Base-by-base conservation (phyloP, 1,139 yeast genomes). In the Candida frijolesensis region DNA sequence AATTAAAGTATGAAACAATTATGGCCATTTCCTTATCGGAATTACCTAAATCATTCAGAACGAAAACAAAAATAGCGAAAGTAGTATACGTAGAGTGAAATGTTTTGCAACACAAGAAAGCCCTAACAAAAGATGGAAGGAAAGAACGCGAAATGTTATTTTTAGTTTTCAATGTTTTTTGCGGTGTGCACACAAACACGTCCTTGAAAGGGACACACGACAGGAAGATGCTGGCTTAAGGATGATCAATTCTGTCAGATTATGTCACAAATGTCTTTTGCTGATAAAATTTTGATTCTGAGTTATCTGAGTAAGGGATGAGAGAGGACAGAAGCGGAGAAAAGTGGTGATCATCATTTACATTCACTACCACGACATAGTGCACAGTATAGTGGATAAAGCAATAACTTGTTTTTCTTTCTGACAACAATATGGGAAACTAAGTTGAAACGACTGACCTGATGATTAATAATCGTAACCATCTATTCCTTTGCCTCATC, bases 131-230 rank as follows among this genome's bases (percentile, higher is more conserved):
- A 8, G 38, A 30, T 7, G 14, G 34, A 12, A n/a, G 9, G 10
- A 38, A 22, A 38, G 6, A 9, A 22, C 42, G 42, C 42, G 42
- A 38, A 14, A 6, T 38, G 10, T 37, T 16, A 15, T 37, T 37
- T 19, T 18, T 37, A 37, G 27, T 11, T 11, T 11, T 12, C 12
- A 37, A 9, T 5, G 11, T 37, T 12, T 19, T 19, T 19, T 19
- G 22, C 22, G 22, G 22, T 19, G 29, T 25, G 9, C 30, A 25
- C 42, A 22, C 30, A 38, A 38, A 38, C 42, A 22, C 42, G 42
- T 19, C 42, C 22, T 38, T 19, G 42, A 38, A 38, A 38, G 32
- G 42, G 30, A 38, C 42, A 22, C 42, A 38, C 42, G 42, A 37
- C 41, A 7, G 18, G 22, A 33, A 19, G 22, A 19, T 19, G 42